Evolutionary conservation across 2,329 filamentous ascomycete genomes (phyloP), one percentile per base, ranked within the genome.

Genomic region (Beauveria asiatica): DNA sequence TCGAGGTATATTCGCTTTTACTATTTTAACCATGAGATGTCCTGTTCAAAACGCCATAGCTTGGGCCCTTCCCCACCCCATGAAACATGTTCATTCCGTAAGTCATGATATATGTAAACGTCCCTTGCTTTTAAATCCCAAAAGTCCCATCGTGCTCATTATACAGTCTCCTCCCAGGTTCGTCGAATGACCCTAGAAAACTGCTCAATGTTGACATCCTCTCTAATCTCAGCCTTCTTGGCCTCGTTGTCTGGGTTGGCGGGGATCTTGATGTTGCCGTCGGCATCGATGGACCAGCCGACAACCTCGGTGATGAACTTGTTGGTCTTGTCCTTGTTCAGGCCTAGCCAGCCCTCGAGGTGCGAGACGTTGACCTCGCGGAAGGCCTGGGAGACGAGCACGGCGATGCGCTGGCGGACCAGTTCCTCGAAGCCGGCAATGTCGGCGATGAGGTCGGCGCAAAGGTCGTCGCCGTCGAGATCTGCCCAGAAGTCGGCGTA

Each of bases 241-340:
- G 92, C 94, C 83, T 97, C 93, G 74, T 97, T 97, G 77, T 99
- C 94, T 71, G 94, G 90, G 79, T 99, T 99, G 70, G 87, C 80
- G 60, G 94, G 94, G 60, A 99, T 84, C 73, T 84, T 84, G 64
- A 97, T 86, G 48, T 78, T 70, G 39, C 81, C 79, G 58, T 80
- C 84, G 33, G 80, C 78, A 63, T 90, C 88, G 46, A 97, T 81
- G 68, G 83, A 84, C 92, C 93, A 99, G 65, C 89, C 90, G 70
- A 89, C 94, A 11, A 93, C 89, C 73, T 93, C 90, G 61, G 84
- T 83, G 66, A 94, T 84, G 67, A 96, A 96, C 76, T 91, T 90
- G 68, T 83, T 80, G 54, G 90, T 84, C 39, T 81, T 80, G 55
- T 86, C 85, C 63, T 83, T 82, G 69, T 82, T 83, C 63, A 92